Base-by-base conservation (phyloP, 805 yeast genomes). In the Torulaspora gathmanii region DNA sequence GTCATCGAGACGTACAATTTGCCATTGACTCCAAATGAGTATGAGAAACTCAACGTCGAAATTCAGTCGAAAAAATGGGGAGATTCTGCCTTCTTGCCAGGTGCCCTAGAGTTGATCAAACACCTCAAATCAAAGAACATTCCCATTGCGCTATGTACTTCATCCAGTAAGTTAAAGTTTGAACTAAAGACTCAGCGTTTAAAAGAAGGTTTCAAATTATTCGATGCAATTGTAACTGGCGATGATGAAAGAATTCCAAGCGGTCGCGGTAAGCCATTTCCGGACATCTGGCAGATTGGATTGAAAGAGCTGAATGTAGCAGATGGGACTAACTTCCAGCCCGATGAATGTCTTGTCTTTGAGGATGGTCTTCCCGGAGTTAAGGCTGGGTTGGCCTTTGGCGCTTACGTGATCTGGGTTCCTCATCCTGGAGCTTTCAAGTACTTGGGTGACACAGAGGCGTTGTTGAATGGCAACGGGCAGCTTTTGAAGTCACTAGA, bases 331-430 rank as follows among this genome's bases (percentile, higher is more conserved):
- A 56, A 65, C 2, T 83, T 91, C 48, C 57, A 63, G 44, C 84
- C 91, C 3, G 80, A 79, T 26, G 96, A 93, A 57, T 86, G 95
- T 57, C 64, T 93, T 26, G 84, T 93, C 1, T 93, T 93, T 65
- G 99, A 93, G 70, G 99, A 93, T 67, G 98, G 96, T 2, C 71
- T 89, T 35, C 90, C 96, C 0, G 99, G 99, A 2, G 91, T 91
- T 17, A 60, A 70, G 13, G 83, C 96, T 3, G 99, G 95, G 11
- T 76, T 75, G 45, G 81, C 85, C 13, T 88, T 96, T 28, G 90
- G 89, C 9, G 85, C 87, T 11, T 74, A 73, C 44, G 96, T 91
- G n/a, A 75, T 91, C 38, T 93, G 98, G 99, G 84, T 90, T 11
- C 98, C 99, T 8, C 91, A 91, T 64, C 73, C 74, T 20, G 78